These are phyloP conservation scores for Kluyveromyces lactis DNA, from an alignment of 805 yeast species.

Conservation along the genomic window DNA sequence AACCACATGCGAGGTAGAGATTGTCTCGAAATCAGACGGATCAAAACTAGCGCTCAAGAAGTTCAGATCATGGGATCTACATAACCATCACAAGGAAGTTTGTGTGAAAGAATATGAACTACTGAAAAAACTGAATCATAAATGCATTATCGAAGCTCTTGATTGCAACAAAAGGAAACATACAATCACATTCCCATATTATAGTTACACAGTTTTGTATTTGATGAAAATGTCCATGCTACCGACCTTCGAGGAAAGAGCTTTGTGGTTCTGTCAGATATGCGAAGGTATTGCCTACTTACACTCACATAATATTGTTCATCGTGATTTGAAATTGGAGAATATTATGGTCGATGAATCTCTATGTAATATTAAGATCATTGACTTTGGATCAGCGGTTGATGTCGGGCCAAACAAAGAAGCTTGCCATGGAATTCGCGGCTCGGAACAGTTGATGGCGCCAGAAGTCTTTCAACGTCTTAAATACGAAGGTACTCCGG, in stretches of 20 bases:
- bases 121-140: constrained; percentile 1
- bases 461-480: constrained; percentile 68
- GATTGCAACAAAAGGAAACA: constrained; percentile 1
- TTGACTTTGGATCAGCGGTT: constrained; percentile 91
- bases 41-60: constrained; percentile 78
- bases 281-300: constrained; percentile 24
- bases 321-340: constrained; percentile 86
- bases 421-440: constrained; percentile 81
- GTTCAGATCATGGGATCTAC: constrained; percentile 63
- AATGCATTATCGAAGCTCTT: background rate
- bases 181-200: background rate
- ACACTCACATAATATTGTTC: constrained; percentile 81
- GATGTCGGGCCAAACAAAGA: constrained; percentile 56
- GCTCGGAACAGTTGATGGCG: constrained; percentile 94
- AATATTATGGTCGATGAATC: constrained; percentile 74
- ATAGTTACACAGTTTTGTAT: background rate
- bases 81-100: constrained; percentile 62
- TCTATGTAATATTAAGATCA: constrained; percentile 71
- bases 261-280: constrained; percentile 2
- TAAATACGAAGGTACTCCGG: constrained; percentile 76
- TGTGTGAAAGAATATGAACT: constrained; percentile 42
- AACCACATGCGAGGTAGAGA: constrained; percentile 10
- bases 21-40: constrained; percentile 55
- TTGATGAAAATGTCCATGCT: background rate
- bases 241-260: background rate